Base-by-base conservation (phyloP, 345 rosid species). In the Boechera stricta region DNA sequence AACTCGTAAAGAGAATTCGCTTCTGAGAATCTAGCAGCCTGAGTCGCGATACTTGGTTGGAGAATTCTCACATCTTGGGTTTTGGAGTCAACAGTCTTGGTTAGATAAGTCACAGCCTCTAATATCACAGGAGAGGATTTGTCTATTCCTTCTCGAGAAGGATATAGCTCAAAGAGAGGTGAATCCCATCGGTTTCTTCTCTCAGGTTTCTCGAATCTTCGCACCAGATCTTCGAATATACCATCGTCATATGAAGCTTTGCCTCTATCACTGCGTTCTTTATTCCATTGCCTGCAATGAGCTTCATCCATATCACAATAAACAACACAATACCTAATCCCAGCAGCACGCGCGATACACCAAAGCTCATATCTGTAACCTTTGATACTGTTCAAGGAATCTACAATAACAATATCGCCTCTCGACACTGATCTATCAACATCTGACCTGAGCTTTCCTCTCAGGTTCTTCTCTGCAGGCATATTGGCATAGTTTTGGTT, bases 171-270 rank as follows among this genome's bases (percentile, higher is more conserved):
- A 56, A 91, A 96, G 77, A 91, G 83, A 31, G 99, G 98, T 2
- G 98, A 92, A 81, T 95, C 99, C 99, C 99, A 96, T 0, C 98
- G 84, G 77, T 86, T 96, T 73, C 97, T 87, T 75, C 91, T 85
- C 74, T 93, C 98, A 0, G 97, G 98, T 57, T 79, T 90, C 91
- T 96, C 99, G 5, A 96, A 93, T 80, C 98, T 88, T 76, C 95
- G 87, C 54, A 77, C 87, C 48, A 93, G 79, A 82, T 93, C 98
- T 62, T 87, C 93, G 51, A 91, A 90, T 73, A 96, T 87, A 18
- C 76, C 79, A 72, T 90, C 91, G 1, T 85, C 81, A 48, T 93
- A 91, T 0, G 91, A 58, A 36, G 83, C 85, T 64, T 86, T 90
- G 7, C 93, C 92, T 77, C 78, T 87, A 58, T 79, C 88, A 63